phyloP scores from a whole-genome alignment of 1,139 yeast genomes.

The Suhomyces bribrorum region DNA sequence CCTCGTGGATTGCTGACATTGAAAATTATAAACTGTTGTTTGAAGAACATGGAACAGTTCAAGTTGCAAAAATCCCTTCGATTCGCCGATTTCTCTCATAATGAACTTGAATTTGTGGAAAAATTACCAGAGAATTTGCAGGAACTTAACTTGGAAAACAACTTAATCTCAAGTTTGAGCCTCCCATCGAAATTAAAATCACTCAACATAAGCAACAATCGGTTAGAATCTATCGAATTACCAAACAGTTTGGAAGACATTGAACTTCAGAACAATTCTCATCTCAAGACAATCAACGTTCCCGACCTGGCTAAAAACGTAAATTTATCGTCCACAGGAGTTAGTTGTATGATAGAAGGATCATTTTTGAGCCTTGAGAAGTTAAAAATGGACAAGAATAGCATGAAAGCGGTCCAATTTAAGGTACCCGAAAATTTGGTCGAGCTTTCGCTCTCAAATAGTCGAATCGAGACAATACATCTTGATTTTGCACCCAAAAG shows the following conservation, averaged over 20 bases:
- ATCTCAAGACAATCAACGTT: neutral
- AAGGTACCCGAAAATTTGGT: slow-evolving; percentile 5
- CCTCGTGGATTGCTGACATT: slow-evolving; percentile 10
- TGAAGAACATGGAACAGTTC: slow-evolving; percentile 9
- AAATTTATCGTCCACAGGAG: slow-evolving; percentile 5
- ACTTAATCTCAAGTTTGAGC: slow-evolving; percentile 5
- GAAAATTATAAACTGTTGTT: slow-evolving; percentile 10
- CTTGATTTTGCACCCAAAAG: slow-evolving; percentile 8
- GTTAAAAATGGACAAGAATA: slow-evolving; percentile 6
- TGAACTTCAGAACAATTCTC: neutral
- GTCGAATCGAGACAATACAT: slow-evolving; percentile 4
- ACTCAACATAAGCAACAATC: neutral
- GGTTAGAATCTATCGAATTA: neutral
- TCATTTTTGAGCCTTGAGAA: neutral
- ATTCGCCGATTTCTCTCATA: slow-evolving; percentile 10
- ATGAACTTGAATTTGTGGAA: slow-evolving; percentile 2
- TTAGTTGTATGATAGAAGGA: neutral
- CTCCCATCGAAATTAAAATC: neutral
- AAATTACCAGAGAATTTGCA: slow-evolving; percentile 2
- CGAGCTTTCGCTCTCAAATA: slow-evolving; percentile 5
- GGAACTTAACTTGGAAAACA: slow-evolving; percentile 6
- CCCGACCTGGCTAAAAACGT: slow-evolving; percentile 1
- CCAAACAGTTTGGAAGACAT: slow-evolving; percentile 1
- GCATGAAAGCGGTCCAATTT: neutral
- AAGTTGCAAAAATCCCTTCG: slow-evolving; percentile 7